Conservation (phyloP, 1,139 yeast genomes). For the Candida frijolesensis region DNA sequence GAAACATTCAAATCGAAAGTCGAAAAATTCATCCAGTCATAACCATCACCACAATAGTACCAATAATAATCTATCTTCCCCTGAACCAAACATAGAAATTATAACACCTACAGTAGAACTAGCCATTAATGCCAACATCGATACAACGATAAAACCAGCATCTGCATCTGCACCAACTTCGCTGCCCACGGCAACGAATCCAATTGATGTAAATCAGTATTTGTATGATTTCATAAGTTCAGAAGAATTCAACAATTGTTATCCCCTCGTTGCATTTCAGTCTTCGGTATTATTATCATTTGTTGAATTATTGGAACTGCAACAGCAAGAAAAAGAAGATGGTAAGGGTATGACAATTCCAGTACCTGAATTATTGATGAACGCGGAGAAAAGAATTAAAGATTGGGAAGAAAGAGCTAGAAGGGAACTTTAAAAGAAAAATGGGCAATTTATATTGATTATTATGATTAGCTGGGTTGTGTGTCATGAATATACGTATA, state of each 20-base stretch:
- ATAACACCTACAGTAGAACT: too few relatives aligned
- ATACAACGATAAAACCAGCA: not conserved
- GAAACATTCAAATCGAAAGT: conserved; percentile 1
- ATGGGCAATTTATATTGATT: not conserved
- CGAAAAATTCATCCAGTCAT: not conserved
- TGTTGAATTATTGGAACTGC: conserved; percentile 5
- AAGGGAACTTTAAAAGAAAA: not conserved
- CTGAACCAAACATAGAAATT: not conserved
- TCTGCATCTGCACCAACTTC: not conserved
- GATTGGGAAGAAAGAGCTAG: conserved; percentile 6
- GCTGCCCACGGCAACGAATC: not conserved
- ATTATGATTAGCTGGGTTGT: not conserved
- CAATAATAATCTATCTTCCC: not conserved
- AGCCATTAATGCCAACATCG: too few relatives aligned
- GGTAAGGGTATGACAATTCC: not conserved
- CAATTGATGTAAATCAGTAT: not conserved
- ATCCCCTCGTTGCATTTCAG: conserved; percentile 9
- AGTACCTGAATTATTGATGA: not conserved
- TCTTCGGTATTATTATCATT: conserved; percentile 8
- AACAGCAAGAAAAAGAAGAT: not conserved
- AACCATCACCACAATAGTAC: not conserved
- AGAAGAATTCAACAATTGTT: conserved; percentile 7
- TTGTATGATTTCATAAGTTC: conserved; percentile 6
- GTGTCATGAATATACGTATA: not conserved
- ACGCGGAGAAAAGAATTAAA: conserved; percentile 1